Evolutionary conservation across 2,329 filamentous ascomycete species (phyloP).

Genomic region (Dothistroma septosporum): DNA sequence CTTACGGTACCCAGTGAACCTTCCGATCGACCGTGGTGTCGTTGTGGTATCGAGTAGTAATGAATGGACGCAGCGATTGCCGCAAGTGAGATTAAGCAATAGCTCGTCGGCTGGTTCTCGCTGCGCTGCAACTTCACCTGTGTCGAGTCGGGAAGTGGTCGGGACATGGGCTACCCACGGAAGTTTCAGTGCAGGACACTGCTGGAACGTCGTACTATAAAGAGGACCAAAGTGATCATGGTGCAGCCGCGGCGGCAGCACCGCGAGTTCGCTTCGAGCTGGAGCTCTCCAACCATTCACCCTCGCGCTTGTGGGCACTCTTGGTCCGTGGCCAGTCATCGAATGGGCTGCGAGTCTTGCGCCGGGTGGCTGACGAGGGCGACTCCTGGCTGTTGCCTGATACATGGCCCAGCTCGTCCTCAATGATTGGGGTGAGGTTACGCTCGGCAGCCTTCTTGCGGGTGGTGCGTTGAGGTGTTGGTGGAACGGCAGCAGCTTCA

Average conservation of each 20-base stretch:
- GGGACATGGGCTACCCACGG: not conserved
- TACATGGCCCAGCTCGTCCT: slow-evolving; percentile 27
- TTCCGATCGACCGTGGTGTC: not conserved
- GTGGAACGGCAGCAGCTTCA: slow-evolving; percentile 3
- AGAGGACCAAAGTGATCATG: not conserved
- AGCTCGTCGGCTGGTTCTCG: slow-evolving; percentile 6
- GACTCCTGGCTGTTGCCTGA: slow-evolving; percentile 7
- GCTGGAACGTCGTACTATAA: not conserved
- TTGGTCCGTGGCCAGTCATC: slow-evolving; percentile 67
- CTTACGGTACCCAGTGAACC: not conserved
- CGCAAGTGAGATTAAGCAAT: not conserved
- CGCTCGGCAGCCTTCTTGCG: slow-evolving; percentile 26
- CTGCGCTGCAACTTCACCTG: slow-evolving; percentile 3
- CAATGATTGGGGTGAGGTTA: slow-evolving; percentile 24
- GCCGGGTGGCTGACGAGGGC: slow-evolving; percentile 5
- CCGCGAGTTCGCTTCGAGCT: slow-evolving; percentile 18
- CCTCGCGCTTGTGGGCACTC: slow-evolving; percentile 22
- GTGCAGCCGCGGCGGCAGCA: not conserved
- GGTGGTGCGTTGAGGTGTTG: slow-evolving; percentile 17
- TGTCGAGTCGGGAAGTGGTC: not conserved
- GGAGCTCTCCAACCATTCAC: slow-evolving; percentile 7
- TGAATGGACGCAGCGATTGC: slow-evolving; percentile 1
- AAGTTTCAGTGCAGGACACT: not conserved
- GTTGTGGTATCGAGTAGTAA: not conserved
- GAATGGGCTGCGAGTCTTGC: slow-evolving; percentile 54